Percentiles rank a stretch among this genome's conserved stretches.
Evolutionary conservation across 208 protist species (phyloP).

Genomic region (Acanthamoeba castellanii): DNA sequence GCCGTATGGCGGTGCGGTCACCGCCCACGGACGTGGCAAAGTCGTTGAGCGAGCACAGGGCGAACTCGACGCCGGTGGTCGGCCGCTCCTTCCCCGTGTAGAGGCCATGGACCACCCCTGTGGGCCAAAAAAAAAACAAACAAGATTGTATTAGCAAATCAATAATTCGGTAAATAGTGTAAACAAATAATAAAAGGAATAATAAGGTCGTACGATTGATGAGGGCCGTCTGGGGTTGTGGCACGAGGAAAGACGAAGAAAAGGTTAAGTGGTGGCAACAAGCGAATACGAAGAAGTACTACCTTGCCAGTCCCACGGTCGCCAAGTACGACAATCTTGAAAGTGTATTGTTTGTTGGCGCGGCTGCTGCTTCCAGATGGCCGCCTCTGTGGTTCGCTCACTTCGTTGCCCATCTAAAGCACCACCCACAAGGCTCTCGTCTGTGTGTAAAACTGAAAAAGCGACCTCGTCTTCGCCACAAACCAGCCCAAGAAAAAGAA

Average conservation of each 20-base stretch:
- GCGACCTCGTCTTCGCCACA: neutral
- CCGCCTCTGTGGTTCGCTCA: slow-evolving; percentile 42
- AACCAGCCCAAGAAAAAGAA: neutral
- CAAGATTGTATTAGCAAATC: neutral
- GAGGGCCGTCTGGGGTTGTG: slow-evolving; percentile 12
- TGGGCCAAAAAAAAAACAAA: neutral
- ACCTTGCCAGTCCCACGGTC: slow-evolving; percentile 24
- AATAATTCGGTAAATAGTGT: neutral
- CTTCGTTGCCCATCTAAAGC: slow-evolving; percentile 7
- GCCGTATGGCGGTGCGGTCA: slow-evolving; percentile 19
- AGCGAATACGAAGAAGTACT: neutral
- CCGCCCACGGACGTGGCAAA: neutral
- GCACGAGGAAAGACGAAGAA: neutral
- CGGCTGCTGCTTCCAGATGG: neutral
- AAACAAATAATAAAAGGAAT: neutral
- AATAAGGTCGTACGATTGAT: neutral
- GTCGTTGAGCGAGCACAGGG: slow-evolving; percentile 11
- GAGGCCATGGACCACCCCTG: slow-evolving; percentile 29
- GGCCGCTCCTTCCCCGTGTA: slow-evolving; percentile 11
- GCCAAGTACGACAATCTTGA: slow-evolving; percentile 20
- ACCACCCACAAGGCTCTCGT: neutral
- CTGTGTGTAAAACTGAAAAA: neutral
- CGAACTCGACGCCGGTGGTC: slow-evolving; percentile 4
- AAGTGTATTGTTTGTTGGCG: slow-evolving; percentile 5
- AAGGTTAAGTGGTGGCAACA: neutral